Conservation (phyloP, 2,329 filamentous ascomycete species). For the Talaromyces verruculosus region DNA sequence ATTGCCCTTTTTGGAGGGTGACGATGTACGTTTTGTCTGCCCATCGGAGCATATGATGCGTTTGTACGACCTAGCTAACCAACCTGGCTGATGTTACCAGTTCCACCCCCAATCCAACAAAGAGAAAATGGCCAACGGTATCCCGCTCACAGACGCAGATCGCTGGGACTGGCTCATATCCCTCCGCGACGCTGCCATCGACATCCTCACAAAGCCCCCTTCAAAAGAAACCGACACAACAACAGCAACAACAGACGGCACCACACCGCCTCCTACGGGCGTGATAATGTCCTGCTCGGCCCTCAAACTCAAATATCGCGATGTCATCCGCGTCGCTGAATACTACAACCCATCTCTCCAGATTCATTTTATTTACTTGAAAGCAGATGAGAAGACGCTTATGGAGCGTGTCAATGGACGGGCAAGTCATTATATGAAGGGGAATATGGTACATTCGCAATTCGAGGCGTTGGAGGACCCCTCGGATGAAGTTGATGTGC, state of each 20-base stretch:
- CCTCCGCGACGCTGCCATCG: constrained; percentile 64
- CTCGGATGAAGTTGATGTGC: constrained; percentile 68
- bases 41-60: background rate
- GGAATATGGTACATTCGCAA: constrained; percentile 91
- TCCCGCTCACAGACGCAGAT: constrained; percentile 85
- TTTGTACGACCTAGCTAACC: no score
- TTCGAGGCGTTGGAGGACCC: constrained; percentile 86
- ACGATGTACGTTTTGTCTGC: constrained; percentile 61
- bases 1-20: constrained; percentile 73
- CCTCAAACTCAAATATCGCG: constrained; percentile 94
- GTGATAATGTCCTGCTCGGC: constrained; percentile 97
- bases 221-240: background rate
- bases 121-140: constrained; percentile 84
- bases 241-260: constrained; percentile 31
- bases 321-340: constrained; percentile 78
- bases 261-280: constrained; percentile 56
- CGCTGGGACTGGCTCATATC: constrained; percentile 95
- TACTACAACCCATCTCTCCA: constrained; percentile 72
- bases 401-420: constrained; percentile 72
- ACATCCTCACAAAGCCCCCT: constrained; percentile 42
- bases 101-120: constrained; percentile 66
- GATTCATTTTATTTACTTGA: constrained; percentile 91
- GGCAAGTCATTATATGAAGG: constrained; percentile 91
- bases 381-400: constrained; percentile 72
- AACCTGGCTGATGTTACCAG: no score